phyloP scores from a whole-genome alignment of 345 rosid genomes.

The Toxicodendron radicans region DNA sequence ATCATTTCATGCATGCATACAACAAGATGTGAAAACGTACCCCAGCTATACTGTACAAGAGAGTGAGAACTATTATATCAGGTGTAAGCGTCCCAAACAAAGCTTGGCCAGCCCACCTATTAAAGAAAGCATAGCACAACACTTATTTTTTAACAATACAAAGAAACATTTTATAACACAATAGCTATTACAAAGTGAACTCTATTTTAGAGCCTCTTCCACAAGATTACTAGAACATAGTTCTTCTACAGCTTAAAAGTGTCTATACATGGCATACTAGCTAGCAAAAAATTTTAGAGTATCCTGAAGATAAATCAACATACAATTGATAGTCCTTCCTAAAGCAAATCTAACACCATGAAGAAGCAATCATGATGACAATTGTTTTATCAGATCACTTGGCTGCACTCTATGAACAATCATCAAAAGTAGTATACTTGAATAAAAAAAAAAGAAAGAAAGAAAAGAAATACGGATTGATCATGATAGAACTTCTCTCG shows the following conservation, averaged over 20 bases:
- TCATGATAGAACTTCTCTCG: neutral
- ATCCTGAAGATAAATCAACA: neutral
- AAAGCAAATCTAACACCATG: neutral
- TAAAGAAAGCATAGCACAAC: constrained; percentile 14
- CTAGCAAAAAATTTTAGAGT: neutral
- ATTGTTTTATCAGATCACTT: neutral
- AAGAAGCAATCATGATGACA: neutral
- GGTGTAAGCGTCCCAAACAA: constrained; percentile 94
- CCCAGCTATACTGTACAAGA: constrained; percentile 97
- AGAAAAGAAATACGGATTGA: neutral
- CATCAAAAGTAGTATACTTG: neutral
- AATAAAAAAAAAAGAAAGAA: neutral
- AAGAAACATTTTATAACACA: neutral
- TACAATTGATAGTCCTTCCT: neutral
- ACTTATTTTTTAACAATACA: constrained; percentile 2
- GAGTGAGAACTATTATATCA: constrained; percentile 87
- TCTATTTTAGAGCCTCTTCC: neutral
- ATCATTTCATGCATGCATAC: neutral
- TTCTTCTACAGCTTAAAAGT: too few relatives aligned
- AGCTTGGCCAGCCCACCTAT: constrained; percentile 99
- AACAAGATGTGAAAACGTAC: constrained; percentile 39
- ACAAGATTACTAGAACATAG: neutral
- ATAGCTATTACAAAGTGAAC: constrained; percentile 10
- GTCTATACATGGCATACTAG: neutral
- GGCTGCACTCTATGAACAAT: neutral